Conservation (phyloP, 2,329 filamentous ascomycete species). For the Cladophialophora yegresii region DNA sequence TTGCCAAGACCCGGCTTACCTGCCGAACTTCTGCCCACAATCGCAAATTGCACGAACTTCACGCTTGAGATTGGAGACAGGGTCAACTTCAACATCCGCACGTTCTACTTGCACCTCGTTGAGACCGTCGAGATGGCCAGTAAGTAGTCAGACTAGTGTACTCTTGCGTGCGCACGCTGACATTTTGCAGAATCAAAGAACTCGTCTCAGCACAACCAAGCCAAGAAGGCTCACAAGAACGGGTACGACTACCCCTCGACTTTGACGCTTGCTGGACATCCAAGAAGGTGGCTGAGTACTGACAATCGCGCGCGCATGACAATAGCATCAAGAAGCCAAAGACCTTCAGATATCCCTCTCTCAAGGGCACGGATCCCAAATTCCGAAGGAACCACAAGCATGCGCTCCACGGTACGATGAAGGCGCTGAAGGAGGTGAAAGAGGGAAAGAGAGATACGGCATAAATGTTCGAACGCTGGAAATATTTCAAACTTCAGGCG, state of each 20-base stretch:
- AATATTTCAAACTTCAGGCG: background rate
- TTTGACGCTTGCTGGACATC: background rate
- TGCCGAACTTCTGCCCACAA: conserved; percentile 21
- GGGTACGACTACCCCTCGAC: conserved; percentile 66
- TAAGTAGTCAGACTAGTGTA: conserved; percentile 20
- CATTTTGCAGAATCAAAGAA: conserved; percentile 87
- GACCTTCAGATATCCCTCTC: conserved; percentile 96
- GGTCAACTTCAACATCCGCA: conserved; percentile 1
- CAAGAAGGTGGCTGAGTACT: conserved; percentile 3
- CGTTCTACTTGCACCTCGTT: conserved; percentile 18
- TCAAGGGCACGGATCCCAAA: conserved; percentile 99
- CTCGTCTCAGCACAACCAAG: conserved; percentile 98
- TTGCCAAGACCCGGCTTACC: conserved; percentile 23
- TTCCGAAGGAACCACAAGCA: conserved; percentile 99
- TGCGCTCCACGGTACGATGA: conserved; percentile 98
- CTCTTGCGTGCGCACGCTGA: background rate
- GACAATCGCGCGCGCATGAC: conserved; percentile 13
- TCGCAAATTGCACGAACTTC: conserved; percentile 21
- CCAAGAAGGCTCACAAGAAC: conserved; percentile 98
- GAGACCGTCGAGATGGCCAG: conserved; percentile 37
- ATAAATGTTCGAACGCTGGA: conserved; percentile 48
- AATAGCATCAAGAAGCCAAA: conserved; percentile 99
- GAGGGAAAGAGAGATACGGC: conserved; percentile 91
- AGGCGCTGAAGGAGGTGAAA: conserved; percentile 96
- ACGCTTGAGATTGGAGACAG: conserved; percentile 5